Base-by-base conservation (phyloP, 768 basidiomycete genomes). In the Amanita exitialis region DNA sequence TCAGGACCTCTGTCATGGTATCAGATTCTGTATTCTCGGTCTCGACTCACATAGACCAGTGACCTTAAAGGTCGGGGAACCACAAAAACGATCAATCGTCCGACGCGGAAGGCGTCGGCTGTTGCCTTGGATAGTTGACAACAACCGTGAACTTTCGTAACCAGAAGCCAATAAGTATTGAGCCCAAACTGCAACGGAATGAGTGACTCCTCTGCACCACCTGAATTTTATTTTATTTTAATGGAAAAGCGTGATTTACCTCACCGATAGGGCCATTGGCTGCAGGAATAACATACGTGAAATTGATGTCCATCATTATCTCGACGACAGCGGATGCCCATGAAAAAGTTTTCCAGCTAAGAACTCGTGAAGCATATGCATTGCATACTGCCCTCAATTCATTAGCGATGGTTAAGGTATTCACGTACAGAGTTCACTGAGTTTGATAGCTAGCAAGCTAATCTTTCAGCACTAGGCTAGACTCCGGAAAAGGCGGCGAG, bases 401-500 rank as follows among this genome's bases (percentile, higher is more conserved):
- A 44, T 44, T 27, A 28, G 23, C 43, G 27, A 44, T 10, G 4
- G n/a, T 28, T 27, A 44, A 44, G 10, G n/a, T 27, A 27, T 27
- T 28, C 43, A 28, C 43, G 27, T 44, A 44, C 27, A 27, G 43
- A 44, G 28, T 44, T 44, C 15, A 44, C 27, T 30, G n/a, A 44
- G 43, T 16, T 44, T 44, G 43, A 28, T 28, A 28, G 27, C n/a
- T 28, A 44, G 28, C 43, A 25, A 47, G 35, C 12, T 21, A 23
- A n/a, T 25, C 20, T 34, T 35, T 25, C 18, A 34, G 47, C 35
- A 27, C 25, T n/a, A 38, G 23, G 38, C 38, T 23, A 49, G 27
- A 32, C 49, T 34, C 38, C 49, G 39, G 49, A 42, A 42, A 49
- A 49, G n/a, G 38, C 49, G 37, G 49, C 27, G 12, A 30, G 20